These are phyloP conservation scores for Pythium brassicae DNA, from an alignment of 352 stramenopile species.

Conservation along the genomic window DNA sequence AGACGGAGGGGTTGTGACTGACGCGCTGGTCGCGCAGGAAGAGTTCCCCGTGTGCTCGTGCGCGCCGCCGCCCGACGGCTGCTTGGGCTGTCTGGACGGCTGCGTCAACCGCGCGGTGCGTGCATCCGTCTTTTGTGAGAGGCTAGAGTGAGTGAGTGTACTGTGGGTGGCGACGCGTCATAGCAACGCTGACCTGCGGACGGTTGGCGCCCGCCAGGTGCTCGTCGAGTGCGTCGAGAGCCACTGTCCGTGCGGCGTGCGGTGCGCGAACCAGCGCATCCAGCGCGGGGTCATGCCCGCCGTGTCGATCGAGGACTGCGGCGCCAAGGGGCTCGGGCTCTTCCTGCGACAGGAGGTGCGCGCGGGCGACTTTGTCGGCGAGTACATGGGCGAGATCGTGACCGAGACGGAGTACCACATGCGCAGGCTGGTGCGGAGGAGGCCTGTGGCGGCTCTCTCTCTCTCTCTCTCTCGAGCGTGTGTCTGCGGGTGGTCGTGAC, in stretches of 20 bases:
- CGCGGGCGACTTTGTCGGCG: conserved; percentile 59
- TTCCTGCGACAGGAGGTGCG: conserved; percentile 42
- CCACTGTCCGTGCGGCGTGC: conserved; percentile 57
- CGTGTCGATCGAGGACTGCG: conserved; percentile 48
- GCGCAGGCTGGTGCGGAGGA: conserved; percentile 49
- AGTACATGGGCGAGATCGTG: conserved; percentile 85
- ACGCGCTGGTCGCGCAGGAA: conserved; percentile 37
- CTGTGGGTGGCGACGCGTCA: background rate
- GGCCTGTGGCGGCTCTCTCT: no score
- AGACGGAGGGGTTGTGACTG: background rate
- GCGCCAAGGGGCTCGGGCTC: conserved; percentile 62
- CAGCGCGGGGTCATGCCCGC: conserved; percentile 53
- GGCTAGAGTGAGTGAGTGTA: conserved; percentile 1
- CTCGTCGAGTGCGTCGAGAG: conserved; percentile 62
- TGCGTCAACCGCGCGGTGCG: conserved; percentile 72
- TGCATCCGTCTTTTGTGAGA: background rate
- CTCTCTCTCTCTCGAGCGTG: no score
- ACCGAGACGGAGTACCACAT: conserved; percentile 82
- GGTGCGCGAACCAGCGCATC: conserved; percentile 76
- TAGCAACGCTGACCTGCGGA: background rate
- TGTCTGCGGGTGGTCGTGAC: no score
- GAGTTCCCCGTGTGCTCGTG: conserved; percentile 67
- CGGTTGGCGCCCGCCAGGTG: conserved; percentile 19
- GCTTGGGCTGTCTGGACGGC: conserved; percentile 62
- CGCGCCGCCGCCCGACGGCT: conserved; percentile 22